Evolutionary conservation across 495 filamentous ascomycete genomes (phyloP).

Genomic region (Tuber borchii): DNA sequence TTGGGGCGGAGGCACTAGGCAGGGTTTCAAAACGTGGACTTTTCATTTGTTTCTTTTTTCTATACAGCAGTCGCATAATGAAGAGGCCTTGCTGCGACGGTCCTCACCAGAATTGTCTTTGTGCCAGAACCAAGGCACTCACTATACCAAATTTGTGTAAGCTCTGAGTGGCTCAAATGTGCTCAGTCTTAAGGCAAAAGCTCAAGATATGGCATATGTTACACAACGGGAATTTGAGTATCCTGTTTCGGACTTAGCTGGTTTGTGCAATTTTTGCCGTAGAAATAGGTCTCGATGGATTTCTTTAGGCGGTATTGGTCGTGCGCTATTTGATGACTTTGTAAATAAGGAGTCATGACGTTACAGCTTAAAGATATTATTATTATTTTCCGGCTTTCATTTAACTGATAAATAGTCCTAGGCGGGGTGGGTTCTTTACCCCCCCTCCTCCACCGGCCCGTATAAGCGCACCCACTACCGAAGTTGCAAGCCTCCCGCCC

Average conservation of each 20-base stretch:
- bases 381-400: too few species aligned
- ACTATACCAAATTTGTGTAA: background rate
- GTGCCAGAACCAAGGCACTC: too few species aligned
- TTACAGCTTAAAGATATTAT: background rate
- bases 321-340: background rate
- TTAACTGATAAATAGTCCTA: too few species aligned
- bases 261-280: background rate
- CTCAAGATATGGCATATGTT: background rate
- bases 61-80: background rate
- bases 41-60: background rate
- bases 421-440: too few species aligned
- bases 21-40: background rate
- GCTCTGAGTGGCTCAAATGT: too few species aligned
- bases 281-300: background rate
- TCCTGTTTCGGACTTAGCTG: background rate
- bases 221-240: background rate
- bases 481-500: too few species aligned
- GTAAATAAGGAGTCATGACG: background rate
- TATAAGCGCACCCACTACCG: too few species aligned
- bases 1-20: too few species aligned
- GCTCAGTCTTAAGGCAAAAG: too few species aligned
- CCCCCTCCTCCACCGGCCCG: too few species aligned
- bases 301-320: background rate
- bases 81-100: too few species aligned
- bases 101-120: too few species aligned